Evolutionary conservation across 192 early-diverging fungal genomes (phyloP).

Genomic region (Coemansia sp.): DNA sequence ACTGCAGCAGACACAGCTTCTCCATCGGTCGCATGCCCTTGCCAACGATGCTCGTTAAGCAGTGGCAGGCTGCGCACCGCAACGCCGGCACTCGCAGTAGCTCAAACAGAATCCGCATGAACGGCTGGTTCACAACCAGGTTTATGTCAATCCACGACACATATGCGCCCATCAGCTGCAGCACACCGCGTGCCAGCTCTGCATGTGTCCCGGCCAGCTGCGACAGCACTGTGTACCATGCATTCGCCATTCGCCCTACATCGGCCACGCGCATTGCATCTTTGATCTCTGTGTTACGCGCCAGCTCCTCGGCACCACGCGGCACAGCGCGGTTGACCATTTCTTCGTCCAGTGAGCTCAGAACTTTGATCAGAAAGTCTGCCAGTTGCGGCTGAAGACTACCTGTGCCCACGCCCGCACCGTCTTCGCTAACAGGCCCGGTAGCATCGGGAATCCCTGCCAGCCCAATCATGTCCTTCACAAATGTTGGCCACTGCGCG

Average conservation of each 20-base stretch:
- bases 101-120: slow-evolving; percentile 73
- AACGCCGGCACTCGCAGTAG: slow-evolving; percentile 64
- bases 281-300: slow-evolving; percentile 81
- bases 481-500: slow-evolving; percentile 84
- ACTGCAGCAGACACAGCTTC: slow-evolving; percentile 83
- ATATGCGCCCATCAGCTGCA: slow-evolving; percentile 82
- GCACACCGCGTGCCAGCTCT: slow-evolving; percentile 63
- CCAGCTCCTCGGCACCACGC: slow-evolving; percentile 63
- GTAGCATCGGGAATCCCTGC: slow-evolving; percentile 53
- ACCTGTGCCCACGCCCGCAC: slow-evolving; percentile 54
- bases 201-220: slow-evolving; percentile 56
- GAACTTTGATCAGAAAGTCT: slow-evolving; percentile 79
- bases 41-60: slow-evolving; percentile 79
- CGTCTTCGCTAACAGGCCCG: slow-evolving; percentile 44
- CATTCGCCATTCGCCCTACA: slow-evolving; percentile 66
- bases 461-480: slow-evolving; percentile 78
- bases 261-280: slow-evolving; percentile 85
- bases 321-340: slow-evolving; percentile 73
- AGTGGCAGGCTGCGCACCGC: slow-evolving; percentile 75
- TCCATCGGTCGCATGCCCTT: slow-evolving; percentile 93
- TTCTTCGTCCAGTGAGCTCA: slow-evolving; percentile 82
- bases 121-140: slow-evolving; percentile 79
- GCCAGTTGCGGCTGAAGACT: slow-evolving; percentile 52
- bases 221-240: slow-evolving; percentile 75
- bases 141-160: slow-evolving; percentile 96